These are phyloP conservation scores for Grammothele lineata DNA, from an alignment of 768 basidiomycete species.

Conservation along the genomic window DNA sequence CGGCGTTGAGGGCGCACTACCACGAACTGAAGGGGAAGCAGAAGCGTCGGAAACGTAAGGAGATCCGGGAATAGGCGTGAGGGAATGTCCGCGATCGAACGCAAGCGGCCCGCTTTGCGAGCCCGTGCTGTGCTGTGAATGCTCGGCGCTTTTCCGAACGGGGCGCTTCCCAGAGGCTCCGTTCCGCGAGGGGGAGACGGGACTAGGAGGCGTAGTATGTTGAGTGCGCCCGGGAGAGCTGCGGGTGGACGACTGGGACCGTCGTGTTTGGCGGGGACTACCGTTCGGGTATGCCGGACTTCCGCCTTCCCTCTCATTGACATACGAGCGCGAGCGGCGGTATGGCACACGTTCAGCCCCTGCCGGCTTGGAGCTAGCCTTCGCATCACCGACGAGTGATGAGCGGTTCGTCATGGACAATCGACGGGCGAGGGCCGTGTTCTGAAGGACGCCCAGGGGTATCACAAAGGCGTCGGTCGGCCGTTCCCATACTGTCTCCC, in stretches of 20 bases:
- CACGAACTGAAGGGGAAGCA: conserved; percentile 37
- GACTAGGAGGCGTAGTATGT: conserved; percentile 5
- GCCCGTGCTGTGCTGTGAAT: conserved; percentile 8
- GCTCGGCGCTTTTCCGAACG: conserved; percentile 15
- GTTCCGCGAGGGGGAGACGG: conserved; percentile 3
- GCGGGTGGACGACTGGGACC: conserved; percentile 24
- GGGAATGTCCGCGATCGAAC: conserved; percentile 26
- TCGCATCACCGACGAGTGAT: neutral
- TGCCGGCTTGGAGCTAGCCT: neutral
- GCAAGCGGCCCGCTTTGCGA: conserved; percentile 18
- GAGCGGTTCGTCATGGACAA: conserved; percentile 40
- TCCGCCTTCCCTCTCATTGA: conserved; percentile 13
- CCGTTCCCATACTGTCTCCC: conserved; percentile 91
- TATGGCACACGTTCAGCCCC: conserved; percentile 17
- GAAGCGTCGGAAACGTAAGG: conserved; percentile 63
- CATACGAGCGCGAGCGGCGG: conserved; percentile 23
- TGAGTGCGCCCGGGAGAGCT: conserved; percentile 17
- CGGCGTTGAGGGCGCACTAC: conserved; percentile 37
- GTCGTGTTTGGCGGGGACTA: conserved; percentile 12
- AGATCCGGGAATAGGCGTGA: conserved; percentile 43
- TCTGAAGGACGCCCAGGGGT: conserved; percentile 84
- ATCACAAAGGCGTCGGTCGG: conserved; percentile 81
- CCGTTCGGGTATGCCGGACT: conserved; percentile 1
- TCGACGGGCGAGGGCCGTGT: conserved; percentile 67
- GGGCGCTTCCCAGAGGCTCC: conserved; percentile 3